Evolutionary conservation across 2,329 filamentous ascomycete genomes (phyloP).

Genomic region (Aspergillus niger): DNA sequence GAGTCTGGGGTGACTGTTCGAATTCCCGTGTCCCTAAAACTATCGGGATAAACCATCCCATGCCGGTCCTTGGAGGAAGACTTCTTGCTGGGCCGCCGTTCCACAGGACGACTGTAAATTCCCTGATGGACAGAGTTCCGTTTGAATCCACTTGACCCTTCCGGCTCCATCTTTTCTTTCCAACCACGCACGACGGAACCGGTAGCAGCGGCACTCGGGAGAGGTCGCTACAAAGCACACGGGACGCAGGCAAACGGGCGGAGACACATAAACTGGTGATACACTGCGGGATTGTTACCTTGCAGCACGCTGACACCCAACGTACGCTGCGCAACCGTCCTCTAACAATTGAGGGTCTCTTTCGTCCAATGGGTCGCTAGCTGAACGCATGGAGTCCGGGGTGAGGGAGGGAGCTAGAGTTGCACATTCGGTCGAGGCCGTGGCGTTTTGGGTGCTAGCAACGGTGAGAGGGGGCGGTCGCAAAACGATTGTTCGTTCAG

Average conservation of each 20-base stretch:
- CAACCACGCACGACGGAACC: slow-evolving; percentile 24
- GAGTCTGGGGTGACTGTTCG: slow-evolving; percentile 51
- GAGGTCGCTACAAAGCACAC: slow-evolving; percentile 29
- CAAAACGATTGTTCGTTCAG: slow-evolving; percentile 28
- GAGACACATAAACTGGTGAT: slow-evolving; percentile 24
- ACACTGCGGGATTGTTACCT: slow-evolving; percentile 25
- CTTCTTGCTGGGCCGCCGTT: slow-evolving; percentile 50
- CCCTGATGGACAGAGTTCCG: slow-evolving; percentile 44
- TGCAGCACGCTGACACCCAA: slow-evolving; percentile 27
- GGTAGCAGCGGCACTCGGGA: slow-evolving; percentile 25
- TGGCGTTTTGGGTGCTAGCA: slow-evolving; percentile 19
- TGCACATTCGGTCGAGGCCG: slow-evolving; percentile 41
- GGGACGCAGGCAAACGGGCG: slow-evolving; percentile 27
- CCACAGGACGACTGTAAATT: slow-evolving; percentile 43
- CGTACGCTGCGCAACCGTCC: slow-evolving; percentile 32
- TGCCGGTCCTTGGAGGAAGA: slow-evolving; percentile 50
- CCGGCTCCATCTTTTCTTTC: slow-evolving; percentile 42
- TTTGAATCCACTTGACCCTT: slow-evolving; percentile 44
- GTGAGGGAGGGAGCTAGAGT: slow-evolving; percentile 30
- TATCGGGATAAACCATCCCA: slow-evolving; percentile 50
- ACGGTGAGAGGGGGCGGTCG: slow-evolving; percentile 20
- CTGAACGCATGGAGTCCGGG: slow-evolving; percentile 44
- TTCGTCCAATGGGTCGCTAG: slow-evolving; percentile 36
- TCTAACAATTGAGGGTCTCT: slow-evolving; percentile 37
- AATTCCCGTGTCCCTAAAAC: slow-evolving; percentile 47